A percentile compares a stretch with the other conserved stretches of the same genome.
These are phyloP conservation scores for Aspergillus novofumigatus DNA, from an alignment of 2,329 filamentous ascomycete species.

Conservation along the genomic window DNA sequence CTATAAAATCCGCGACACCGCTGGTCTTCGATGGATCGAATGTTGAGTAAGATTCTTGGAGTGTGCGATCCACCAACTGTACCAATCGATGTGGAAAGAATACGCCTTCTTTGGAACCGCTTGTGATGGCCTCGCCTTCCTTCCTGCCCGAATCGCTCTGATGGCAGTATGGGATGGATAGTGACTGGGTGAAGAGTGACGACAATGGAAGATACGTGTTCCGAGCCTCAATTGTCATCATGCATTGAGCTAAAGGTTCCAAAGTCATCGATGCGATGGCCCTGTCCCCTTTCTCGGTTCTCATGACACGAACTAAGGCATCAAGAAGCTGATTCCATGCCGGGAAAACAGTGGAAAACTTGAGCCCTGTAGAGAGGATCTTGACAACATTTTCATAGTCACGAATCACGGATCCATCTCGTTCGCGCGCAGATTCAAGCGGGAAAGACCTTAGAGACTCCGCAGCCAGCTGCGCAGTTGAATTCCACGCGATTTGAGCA, in stretches of 20 bases:
- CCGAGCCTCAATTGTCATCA: conserved; percentile 34
- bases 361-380: conserved; percentile 59
- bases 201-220: conserved; percentile 33
- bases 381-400: conserved; percentile 67
- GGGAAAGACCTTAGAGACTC: conserved; percentile 39
- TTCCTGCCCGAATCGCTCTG: background rate
- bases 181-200: conserved; percentile 29
- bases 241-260: conserved; percentile 63
- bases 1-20: conserved; percentile 47
- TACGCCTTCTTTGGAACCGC: background rate
- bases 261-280: conserved; percentile 63
- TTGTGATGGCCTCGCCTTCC: background rate
- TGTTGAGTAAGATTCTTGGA: conserved; percentile 54
- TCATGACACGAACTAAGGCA: conserved; percentile 53
- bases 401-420: conserved; percentile 52
- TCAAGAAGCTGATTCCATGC: conserved; percentile 54
- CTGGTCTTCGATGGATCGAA: conserved; percentile 39
- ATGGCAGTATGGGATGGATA: conserved; percentile 31
- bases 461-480: conserved; percentile 29
- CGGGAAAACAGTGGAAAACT: conserved; percentile 22
- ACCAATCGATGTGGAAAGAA: conserved; percentile 55
- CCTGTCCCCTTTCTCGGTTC: conserved; percentile 62
- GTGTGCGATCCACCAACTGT: conserved; percentile 50
- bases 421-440: conserved; percentile 39
- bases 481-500: conserved; percentile 32